Evolutionary conservation across 1,284 basidiomycete species (phyloP), one percentile per base, ranked within the genome.

Genomic region (Cryptococcus amylolentus): DNA sequence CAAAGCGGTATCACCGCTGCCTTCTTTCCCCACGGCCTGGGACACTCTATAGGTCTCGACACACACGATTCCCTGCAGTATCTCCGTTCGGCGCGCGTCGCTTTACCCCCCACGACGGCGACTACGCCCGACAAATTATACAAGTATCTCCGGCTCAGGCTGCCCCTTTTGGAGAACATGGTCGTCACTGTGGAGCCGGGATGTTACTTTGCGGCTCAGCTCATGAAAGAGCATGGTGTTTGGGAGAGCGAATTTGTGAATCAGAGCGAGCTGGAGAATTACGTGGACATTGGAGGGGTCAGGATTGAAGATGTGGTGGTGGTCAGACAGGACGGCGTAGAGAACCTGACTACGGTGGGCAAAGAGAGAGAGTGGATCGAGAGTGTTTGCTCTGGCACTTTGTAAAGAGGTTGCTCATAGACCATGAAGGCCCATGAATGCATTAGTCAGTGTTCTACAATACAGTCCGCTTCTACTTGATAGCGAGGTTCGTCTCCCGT

Each of bases 1-100:
- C 82, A 82, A 26, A 86, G 85, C 3, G 91, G 91, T 0, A 76
- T 90, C 43, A 86, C 86, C 57, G 80, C 85, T 1, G 88, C 89
- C 0, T 95, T 95, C 81, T 94, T 89, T 82, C 91, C 91, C 10
- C 92, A 95, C 69, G 92, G 91, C 7, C 80, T 95, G 6, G 80
- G 91, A 1, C 92, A 94, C 72, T 88, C 88, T 20, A 80, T 94
- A 41, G 91, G 91, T 6, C 80, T 94, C 70, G 91, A 95, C 73
- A 90, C 93, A 5, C 91, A 92, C 68, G 92, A 75, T 57, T 74
- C 71, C 4, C 64, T 68, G 9, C 74, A 77, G 62, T 69, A 71
- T 54, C 70, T 77, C 12, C 60, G 64, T 27, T 54, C 62, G 1
- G 61, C 58, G 6, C 60, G 71, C 52, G 14, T 58, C 14, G 63